Base-by-base conservation (phyloP, 495 filamentous ascomycete species). In the Lindgomyces ingoldianus region DNA sequence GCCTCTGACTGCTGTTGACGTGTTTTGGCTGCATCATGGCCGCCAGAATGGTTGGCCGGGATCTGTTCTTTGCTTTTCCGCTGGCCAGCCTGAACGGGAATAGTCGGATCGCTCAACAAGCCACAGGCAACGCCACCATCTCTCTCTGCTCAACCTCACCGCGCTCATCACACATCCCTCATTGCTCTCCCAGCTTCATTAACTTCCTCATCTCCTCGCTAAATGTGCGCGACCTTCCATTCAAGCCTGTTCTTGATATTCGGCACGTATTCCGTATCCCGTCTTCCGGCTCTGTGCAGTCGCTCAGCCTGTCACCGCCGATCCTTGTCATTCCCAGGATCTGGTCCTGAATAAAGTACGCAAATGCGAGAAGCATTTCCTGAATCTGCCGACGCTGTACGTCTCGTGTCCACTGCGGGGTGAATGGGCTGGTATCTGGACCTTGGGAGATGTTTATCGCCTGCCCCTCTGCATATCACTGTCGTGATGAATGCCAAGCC, bases 31-130 rank as follows among this genome's bases (percentile, higher is more conserved):
- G 21, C 30, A 10, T 4, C 6, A n/a, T 9, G n/a, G 3, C 4
- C 52, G 18, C 11, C 27, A 41, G 22, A 30, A 24, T 44, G 21
- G 52, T n/a, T 55, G 3, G 49, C 33, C 30, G 10, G 10, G 26
- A n/a, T 6, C 14, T 9, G 51, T 2, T 4, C 26, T 42, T 41
- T 25, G 8, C 24, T 16, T 44, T 46, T n/a, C 41, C 3, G 24
- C 42, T 39, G 14, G 55, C 36, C 25, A 45, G 41, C 55, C 55
- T 47, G n/a, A 58, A 58, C 4, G 29, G 39, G 55, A 1, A 58
- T 45, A 14, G 55, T 21, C 33, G n/a, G 9, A 44, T 57, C 55
- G 10, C 6, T 14, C 10, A 44, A 9, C 46, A 19, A 3, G 46
- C 46, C n/a, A 11, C 2, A 22, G 6, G 29, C 14, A 9, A 4